Conservation (phyloP, 805 yeast genomes). For the Ogataea pignaliae region DNA sequence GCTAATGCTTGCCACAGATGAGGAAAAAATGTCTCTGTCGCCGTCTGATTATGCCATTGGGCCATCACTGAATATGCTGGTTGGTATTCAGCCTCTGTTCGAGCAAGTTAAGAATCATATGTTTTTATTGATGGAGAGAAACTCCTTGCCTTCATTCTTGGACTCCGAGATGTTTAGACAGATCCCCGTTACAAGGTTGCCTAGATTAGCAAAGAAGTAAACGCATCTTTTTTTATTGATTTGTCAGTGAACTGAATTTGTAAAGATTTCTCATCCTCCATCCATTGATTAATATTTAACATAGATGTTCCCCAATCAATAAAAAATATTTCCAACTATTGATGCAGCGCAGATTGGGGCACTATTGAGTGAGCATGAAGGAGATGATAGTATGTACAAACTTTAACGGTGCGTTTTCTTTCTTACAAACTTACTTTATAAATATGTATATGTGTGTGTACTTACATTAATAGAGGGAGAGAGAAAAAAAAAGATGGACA, state of each 20-base stretch:
- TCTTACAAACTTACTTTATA: too few relatives aligned
- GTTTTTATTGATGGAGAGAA: slow-evolving; percentile 60
- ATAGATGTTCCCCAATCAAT: too few relatives aligned
- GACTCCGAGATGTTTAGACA: slow-evolving; percentile 36
- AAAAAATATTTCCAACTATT: too few relatives aligned
- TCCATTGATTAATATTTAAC: background rate
- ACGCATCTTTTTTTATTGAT: too few relatives aligned
- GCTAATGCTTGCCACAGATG: slow-evolving; percentile 1
- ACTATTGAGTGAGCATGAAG: too few relatives aligned
- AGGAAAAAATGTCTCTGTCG: slow-evolving; percentile 12
- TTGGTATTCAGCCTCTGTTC: slow-evolving; percentile 38
- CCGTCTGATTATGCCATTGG: slow-evolving; percentile 33
- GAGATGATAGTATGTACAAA: too few relatives aligned
- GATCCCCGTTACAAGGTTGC: slow-evolving; percentile 15
- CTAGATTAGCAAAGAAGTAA: background rate
- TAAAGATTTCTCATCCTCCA: background rate
- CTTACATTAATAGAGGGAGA: background rate
- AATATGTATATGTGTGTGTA: background rate
- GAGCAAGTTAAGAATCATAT: slow-evolving; percentile 47
- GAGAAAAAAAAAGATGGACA: background rate
- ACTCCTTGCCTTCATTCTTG: slow-evolving; percentile 69
- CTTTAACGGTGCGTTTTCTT: too few relatives aligned
- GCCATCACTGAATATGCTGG: slow-evolving; percentile 33
- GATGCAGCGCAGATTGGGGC: too few relatives aligned
- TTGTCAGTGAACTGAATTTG: too few relatives aligned